Base-by-base conservation (phyloP, 768 basidiomycete species). In the Tricholoma sp. region DNA sequence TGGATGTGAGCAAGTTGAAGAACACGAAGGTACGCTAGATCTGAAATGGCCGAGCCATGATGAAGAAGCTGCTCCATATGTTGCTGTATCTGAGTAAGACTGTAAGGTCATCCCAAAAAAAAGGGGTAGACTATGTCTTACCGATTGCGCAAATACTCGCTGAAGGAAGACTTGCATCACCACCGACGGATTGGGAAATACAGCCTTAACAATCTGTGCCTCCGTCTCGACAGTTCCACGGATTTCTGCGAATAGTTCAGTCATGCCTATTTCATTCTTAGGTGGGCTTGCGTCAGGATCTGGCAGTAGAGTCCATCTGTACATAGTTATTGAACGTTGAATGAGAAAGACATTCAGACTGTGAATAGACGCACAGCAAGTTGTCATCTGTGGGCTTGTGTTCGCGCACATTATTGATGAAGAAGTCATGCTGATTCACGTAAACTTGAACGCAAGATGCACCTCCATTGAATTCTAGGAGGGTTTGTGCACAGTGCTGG, bases 361-460 rank as follows among this genome's bases (percentile, higher is more conserved):
- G 24, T 24, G 8, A 51, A 34, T 32, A 34, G 32, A 69, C 81
- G 53, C 55, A 88, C 83, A 88, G 67, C 54, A 80, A 51, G n/a
- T 76, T 75, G 63, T 87, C 85, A 32, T 82, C 76, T 39, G 73
- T 71, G 12, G 79, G 72, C 57, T 79, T 78, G 32, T 77, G 76
- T 52, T 86, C 87, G 34, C 88, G 85, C 37, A 92, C 85, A 53
- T 91, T 84, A 67, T 95, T 95, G 69, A 98, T 98, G 78, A 99
- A 99, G 77, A 99, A 99, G 68, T 98, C 97, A 64, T 99, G 97
- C 68, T 99, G 97, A 65, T 98, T 99, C 54, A 99, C 97, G 65
- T 98, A 99, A 11, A 98, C 92, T 71, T 98, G 95, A 5, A 99
- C 90, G 66, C 97, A 98, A 0, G 94, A 96, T 44, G 90, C 78